phyloP scores from a whole-genome alignment of 2,329 filamentous ascomycete species.

The Hypoxylon sp. region DNA sequence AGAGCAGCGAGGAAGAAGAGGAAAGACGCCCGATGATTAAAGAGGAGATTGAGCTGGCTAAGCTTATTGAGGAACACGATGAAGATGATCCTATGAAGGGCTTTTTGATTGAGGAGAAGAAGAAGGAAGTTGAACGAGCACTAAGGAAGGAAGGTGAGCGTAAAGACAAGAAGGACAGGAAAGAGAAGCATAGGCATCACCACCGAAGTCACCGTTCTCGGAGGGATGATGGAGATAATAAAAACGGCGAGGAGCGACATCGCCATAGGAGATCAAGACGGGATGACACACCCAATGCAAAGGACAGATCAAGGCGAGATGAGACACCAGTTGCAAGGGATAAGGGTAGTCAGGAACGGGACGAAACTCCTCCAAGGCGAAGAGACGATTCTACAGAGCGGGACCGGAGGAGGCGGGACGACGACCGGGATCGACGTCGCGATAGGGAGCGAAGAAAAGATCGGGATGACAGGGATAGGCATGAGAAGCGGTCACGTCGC shows the following conservation, averaged over 20 bases:
- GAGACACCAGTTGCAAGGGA: conserved; percentile 41
- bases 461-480: conserved; percentile 45
- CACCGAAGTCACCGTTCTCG: conserved; percentile 64
- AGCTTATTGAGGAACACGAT: conserved; percentile 84
- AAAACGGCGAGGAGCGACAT: conserved; percentile 42
- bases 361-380: conserved; percentile 51
- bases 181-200: conserved; percentile 57
- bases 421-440: conserved; percentile 48
- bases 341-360: conserved; percentile 45
- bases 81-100: conserved; percentile 98
- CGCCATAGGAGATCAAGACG: conserved; percentile 57
- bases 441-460: conserved; percentile 45
- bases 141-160: conserved; percentile 68
- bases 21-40: conserved; percentile 74
- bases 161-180: conserved; percentile 65
- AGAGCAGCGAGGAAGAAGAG: conserved; percentile 59
- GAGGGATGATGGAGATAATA: conserved; percentile 47
- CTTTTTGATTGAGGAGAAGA: conserved; percentile 91
- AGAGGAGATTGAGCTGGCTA: conserved; percentile 85
- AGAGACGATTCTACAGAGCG: conserved; percentile 52
- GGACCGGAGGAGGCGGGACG: conserved; percentile 53
- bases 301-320: conserved; percentile 42
- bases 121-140: conserved; percentile 85
- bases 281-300: conserved; percentile 55
- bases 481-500: conserved; percentile 40